These are phyloP conservation scores for Peronospora destructor DNA, from an alignment of 352 stramenopile species.

Conservation along the genomic window DNA sequence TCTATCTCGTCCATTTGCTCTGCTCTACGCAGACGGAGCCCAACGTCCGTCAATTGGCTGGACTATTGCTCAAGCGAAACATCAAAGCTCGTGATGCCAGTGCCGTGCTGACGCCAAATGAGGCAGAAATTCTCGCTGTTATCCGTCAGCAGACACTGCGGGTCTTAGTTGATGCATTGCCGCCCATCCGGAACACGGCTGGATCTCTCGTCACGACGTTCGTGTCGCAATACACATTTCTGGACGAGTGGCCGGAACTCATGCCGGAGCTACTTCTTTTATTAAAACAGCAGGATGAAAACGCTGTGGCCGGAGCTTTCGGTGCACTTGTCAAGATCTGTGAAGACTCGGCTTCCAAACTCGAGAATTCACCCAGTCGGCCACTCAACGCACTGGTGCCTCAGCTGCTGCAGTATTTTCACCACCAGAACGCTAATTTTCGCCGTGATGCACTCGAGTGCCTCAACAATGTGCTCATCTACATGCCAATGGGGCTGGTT, in stretches of 20 bases:
- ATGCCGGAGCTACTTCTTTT: constrained; percentile 62
- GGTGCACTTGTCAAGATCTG: constrained; percentile 84
- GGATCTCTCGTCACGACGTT: constrained; percentile 81
- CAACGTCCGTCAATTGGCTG: constrained; percentile 70
- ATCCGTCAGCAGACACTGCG: constrained; percentile 71
- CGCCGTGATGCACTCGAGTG: constrained; percentile 83
- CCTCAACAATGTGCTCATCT: constrained; percentile 87
- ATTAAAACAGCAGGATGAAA: constrained; percentile 56
- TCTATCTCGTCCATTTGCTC: constrained; percentile 83
- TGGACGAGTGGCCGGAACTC: constrained; percentile 86
- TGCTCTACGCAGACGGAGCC: constrained; percentile 49
- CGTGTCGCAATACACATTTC: constrained; percentile 81
- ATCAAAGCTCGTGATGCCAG: constrained; percentile 72
- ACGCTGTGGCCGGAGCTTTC: constrained; percentile 77
- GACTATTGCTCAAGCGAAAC: constrained; percentile 81
- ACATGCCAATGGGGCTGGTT: constrained; percentile 82
- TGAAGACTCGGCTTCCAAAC: constrained; percentile 85
- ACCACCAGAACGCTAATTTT: constrained; percentile 69
- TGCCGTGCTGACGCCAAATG: constrained; percentile 38
- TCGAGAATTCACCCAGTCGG: constrained; percentile 82
- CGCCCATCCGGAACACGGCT: constrained; percentile 71
- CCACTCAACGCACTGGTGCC: constrained; percentile 84
- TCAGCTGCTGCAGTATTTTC: constrained; percentile 86
- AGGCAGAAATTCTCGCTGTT: constrained; percentile 72
- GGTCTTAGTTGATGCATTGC: constrained; percentile 52